Conservation (phyloP, 257 asterid genomes). For the Nicotiana sylvestris region DNA sequence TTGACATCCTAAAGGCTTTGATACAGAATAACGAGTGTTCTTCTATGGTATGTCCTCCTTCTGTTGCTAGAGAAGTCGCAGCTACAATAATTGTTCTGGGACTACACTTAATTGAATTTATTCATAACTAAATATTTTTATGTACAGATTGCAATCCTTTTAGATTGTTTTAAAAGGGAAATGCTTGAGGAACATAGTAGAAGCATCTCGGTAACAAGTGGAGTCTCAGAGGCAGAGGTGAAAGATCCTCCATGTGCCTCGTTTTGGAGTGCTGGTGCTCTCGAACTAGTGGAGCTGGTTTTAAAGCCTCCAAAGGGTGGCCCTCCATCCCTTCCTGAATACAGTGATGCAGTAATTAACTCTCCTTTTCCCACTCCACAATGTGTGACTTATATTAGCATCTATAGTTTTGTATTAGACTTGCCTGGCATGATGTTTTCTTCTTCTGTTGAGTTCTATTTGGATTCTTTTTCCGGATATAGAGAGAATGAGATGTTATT, state of each 20-base stretch:
- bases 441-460: background rate
- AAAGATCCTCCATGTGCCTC: constrained; percentile 23
- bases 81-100: constrained; percentile 4
- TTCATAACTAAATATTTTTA: background rate
- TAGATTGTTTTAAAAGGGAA: constrained; percentile 69
- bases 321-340: constrained; percentile 85
- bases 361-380: constrained; percentile 11
- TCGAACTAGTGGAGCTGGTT: constrained; percentile 68
- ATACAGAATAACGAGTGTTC: constrained; percentile 63
- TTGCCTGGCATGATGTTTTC: background rate
- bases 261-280: constrained; percentile 65
- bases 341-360: constrained; percentile 71
- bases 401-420: background rate
- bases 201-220: constrained; percentile 24
- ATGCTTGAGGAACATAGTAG: constrained; percentile 40
- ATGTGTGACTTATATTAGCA: constrained; percentile 2
- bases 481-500: background rate
- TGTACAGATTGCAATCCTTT: constrained; percentile 67
- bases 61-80: constrained; percentile 11
- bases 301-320: constrained; percentile 83
- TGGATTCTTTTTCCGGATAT: background rate
- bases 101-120: background rate
- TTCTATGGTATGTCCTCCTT: constrained; percentile 61
- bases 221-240: constrained; percentile 15
- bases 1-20: constrained; percentile 69